Percentiles rank a stretch among this genome's conserved stretches.
These are phyloP conservation scores for Jimgerdemannia lactiflua DNA, from an alignment of 192 early-diverging fungal species.

Conservation along the genomic window DNA sequence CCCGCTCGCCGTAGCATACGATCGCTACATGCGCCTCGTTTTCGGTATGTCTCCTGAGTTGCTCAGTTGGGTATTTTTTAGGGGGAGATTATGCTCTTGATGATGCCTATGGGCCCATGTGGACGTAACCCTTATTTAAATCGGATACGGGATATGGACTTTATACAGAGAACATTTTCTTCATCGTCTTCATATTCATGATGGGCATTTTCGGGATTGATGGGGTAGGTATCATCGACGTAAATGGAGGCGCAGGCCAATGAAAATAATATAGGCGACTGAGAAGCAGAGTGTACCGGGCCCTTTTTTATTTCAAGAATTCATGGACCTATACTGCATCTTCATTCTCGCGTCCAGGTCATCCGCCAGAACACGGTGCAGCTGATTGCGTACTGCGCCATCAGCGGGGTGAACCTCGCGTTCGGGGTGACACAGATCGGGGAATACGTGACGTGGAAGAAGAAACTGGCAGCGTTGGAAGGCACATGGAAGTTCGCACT, in stretches of 20 bases:
- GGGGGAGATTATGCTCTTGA: neutral
- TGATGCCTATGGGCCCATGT: neutral
- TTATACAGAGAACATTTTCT: neutral
- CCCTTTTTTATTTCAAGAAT: neutral
- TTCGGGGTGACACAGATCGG: neutral
- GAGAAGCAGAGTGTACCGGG: neutral
- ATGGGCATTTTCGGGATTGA: constrained; percentile 4
- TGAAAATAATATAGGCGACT: neutral
- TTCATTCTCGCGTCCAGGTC: neutral
- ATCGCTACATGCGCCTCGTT: neutral
- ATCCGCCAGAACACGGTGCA: constrained; percentile 3
- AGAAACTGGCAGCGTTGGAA: neutral
- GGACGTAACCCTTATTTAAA: neutral
- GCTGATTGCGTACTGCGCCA: constrained; percentile 1
- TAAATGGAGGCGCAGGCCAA: neutral
- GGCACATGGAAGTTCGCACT: neutral
- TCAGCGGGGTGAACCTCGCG: neutral
- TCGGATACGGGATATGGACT: neutral
- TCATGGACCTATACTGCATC: neutral
- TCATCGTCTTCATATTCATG: neutral
- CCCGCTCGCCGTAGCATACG: neutral
- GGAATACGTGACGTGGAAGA: neutral
- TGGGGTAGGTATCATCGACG: neutral
- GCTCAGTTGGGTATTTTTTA: neutral
- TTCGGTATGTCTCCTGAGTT: neutral